Percentiles rank a stretch among this genome's conserved stretches.
Evolutionary conservation across 768 basidiomycete species (phyloP).

Genomic region (Lactarius evosmus): DNA sequence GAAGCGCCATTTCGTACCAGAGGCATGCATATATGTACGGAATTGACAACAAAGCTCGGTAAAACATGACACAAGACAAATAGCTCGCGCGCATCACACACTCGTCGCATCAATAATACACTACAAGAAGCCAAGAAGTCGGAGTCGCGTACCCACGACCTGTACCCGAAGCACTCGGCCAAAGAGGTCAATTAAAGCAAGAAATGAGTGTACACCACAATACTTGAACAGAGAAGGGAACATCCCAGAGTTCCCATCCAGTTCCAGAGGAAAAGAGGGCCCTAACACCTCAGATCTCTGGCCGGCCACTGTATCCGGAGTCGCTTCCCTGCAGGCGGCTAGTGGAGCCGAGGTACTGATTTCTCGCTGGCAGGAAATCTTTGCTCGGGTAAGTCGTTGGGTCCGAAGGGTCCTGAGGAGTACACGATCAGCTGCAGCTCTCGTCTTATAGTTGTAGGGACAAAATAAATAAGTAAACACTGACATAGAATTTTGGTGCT

Average conservation of each 20-base stretch:
- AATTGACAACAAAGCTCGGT: not conserved
- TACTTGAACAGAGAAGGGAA: too few relatives aligned
- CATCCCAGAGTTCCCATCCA: too few relatives aligned
- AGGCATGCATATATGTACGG: not conserved
- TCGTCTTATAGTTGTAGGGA: not conserved
- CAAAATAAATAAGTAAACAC: not conserved
- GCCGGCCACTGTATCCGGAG: conserved; percentile 18
- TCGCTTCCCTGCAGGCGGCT: conserved; percentile 1
- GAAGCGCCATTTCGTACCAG: not conserved
- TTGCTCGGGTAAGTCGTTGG: conserved; percentile 24
- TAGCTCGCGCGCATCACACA: too few relatives aligned
- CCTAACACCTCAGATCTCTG: conserved; percentile 22
- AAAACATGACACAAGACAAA: not conserved
- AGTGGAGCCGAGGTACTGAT: not conserved
- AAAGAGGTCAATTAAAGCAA: too few relatives aligned
- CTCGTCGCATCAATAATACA: too few relatives aligned
- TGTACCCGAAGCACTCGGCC: too few relatives aligned
- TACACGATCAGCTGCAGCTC: not conserved
- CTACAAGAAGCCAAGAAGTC: too few relatives aligned
- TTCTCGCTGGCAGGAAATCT: conserved; percentile 9
- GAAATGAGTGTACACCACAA: too few relatives aligned
- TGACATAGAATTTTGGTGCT: conserved; percentile 20
- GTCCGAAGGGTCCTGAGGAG: conserved; percentile 26
- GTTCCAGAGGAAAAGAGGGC: too few relatives aligned
- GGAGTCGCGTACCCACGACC: too few relatives aligned